These are phyloP conservation scores for Adiantum capillusveneris DNA, from an alignment of 75 land plant genomes.

Conservation along the genomic window DNA sequence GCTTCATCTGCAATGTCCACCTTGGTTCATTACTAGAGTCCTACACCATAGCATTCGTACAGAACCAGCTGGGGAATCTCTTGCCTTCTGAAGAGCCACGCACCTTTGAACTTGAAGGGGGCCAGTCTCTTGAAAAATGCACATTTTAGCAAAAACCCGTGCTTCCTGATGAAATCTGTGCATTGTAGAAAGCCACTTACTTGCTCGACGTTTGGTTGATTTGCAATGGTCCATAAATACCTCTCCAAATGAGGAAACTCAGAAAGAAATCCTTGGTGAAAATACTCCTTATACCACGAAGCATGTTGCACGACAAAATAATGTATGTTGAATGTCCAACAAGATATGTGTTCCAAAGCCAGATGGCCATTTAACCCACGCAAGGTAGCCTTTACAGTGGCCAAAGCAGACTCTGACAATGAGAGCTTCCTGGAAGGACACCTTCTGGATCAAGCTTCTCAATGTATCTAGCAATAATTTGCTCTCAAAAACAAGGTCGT, in stretches of 20 bases:
- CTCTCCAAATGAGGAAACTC: conserved; percentile 91
- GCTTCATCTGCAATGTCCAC: conserved; percentile 70
- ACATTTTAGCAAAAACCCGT: conserved; percentile 91
- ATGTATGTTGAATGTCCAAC: conserved; percentile 82
- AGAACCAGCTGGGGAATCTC: conserved; percentile 81
- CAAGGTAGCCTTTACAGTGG: conserved; percentile 61
- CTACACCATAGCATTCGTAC: conserved; percentile 84
- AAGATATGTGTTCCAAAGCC: conserved; percentile 59
- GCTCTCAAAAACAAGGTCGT: conserved; percentile 88
- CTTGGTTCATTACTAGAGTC: conserved; percentile 84
- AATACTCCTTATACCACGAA: conserved; percentile 24
- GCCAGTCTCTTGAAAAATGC: conserved; percentile 52
- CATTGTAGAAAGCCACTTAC: conserved; percentile 90
- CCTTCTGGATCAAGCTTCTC: conserved; percentile 44
- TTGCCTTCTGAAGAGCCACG: conserved; percentile 93
- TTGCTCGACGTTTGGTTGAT: conserved; percentile 77
- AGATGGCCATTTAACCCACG: conserved; percentile 60
- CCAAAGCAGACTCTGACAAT: no score
- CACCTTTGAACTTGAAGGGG: conserved; percentile 85
- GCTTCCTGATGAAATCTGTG: conserved; percentile 86
- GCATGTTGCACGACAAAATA: conserved; percentile 57
- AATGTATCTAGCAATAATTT: conserved; percentile 94
- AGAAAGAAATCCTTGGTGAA: conserved; percentile 59
- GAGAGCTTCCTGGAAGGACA: conserved; percentile 60
- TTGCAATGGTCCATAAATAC: conserved; percentile 82